Percentiles rank a stretch among this genome's conserved stretches.
phyloP scores from a whole-genome alignment of 140 eudicot genomes.

The Senecio squalidus region DNA sequence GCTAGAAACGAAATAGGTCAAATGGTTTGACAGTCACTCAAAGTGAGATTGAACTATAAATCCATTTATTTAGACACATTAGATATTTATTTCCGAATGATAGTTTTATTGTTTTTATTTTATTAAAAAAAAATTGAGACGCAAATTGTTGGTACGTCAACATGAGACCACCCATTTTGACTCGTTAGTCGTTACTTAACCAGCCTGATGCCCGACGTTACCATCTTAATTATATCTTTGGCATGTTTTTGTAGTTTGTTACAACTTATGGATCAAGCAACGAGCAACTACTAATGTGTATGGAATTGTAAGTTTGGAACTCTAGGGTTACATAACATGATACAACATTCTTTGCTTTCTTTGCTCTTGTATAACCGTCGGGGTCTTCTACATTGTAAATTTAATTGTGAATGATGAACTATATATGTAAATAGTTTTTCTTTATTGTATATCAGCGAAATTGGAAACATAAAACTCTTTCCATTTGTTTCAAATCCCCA shows the following conservation, averaged over 20 bases:
- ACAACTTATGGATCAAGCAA: conserved; percentile 22
- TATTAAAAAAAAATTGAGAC: not conserved
- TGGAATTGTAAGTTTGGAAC: conserved; percentile 18
- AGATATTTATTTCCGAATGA: not conserved
- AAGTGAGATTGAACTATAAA: not conserved
- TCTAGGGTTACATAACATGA: not conserved
- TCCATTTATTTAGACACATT: not conserved
- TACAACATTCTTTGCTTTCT: conserved; percentile 1
- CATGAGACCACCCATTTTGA: not conserved
- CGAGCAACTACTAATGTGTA: conserved; percentile 24
- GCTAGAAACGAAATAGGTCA: not conserved
- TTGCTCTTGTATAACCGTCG: not conserved
- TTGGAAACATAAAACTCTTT: not conserved
- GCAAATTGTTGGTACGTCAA: not conserved
- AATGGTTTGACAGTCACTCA: not conserved
- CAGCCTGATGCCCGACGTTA: not conserved
- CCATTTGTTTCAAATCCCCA: not conserved
- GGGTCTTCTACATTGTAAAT: conserved; percentile 4
- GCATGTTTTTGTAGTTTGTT: conserved; percentile 23
- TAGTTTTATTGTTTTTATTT: not conserved
- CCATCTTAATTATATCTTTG: too few relatives aligned
- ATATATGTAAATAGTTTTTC: conserved; percentile 7
- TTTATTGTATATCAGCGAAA: not conserved
- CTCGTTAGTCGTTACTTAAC: not conserved
- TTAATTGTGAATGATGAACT: conserved; percentile 11